These are phyloP conservation scores for Blastocystis hominis DNA, from an alignment of 352 stramenopile species.

Conservation along the genomic window DNA sequence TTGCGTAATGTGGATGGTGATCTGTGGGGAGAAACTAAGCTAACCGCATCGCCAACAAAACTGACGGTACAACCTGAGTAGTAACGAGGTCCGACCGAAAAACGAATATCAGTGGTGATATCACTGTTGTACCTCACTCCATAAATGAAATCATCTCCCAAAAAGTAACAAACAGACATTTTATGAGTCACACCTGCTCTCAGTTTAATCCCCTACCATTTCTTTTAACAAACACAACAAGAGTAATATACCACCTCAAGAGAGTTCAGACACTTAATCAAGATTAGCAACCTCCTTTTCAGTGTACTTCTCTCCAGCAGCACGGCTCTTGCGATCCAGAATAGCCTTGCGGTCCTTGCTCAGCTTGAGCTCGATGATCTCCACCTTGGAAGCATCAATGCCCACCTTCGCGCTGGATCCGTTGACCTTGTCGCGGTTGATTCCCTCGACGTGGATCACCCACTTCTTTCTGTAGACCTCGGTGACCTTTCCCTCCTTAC, in stretches of 20 bases:
- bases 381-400: conserved; percentile 57
- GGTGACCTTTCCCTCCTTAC: conserved; percentile 91
- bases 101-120: neutral
- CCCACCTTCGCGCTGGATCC: conserved; percentile 85
- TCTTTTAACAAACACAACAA: neutral
- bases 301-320: conserved; percentile 41
- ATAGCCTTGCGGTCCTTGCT: conserved; percentile 44
- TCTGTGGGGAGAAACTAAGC: neutral
- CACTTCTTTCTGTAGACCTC: conserved; percentile 98
- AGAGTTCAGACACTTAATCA: conserved; percentile 1
- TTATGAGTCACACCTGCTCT: neutral
- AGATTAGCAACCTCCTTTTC: conserved; percentile 50
- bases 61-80: neutral
- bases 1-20: neutral
- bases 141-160: neutral
- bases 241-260: conserved; percentile 52
- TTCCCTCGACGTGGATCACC: conserved; percentile 95
- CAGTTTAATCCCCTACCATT: neutral
- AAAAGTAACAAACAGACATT: neutral
- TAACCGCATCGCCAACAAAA: neutral
- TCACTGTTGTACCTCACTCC: neutral
- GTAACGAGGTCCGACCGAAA: neutral
- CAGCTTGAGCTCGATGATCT: conserved; percentile 42
- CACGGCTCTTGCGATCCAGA: conserved; percentile 24
- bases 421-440: conserved; percentile 95